Evolutionary conservation across 73 alveolate species (phyloP), one percentile per base, ranked within the genome.

Genomic region (Paraurostyla sp.): DNA sequence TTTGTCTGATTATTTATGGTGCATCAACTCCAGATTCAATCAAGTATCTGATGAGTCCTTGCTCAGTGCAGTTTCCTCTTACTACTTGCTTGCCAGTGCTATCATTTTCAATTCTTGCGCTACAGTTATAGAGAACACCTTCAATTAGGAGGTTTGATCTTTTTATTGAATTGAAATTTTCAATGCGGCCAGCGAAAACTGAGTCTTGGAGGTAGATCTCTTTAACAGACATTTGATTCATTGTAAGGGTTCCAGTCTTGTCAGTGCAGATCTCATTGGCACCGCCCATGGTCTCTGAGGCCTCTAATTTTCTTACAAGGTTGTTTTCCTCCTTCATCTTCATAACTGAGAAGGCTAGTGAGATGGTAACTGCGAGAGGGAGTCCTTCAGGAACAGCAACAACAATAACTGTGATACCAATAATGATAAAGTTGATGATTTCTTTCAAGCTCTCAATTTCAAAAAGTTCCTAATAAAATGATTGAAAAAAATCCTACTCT

Each of bases 361-460:
- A 93, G 59, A 97, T 92, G 23, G 99, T 97, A 25, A 97, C 99
- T 59, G 99, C 99, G 71, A 97, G 85, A 32, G 99, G 99, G 33
- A 97, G 94, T 54, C 99, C 99, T 92, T 97, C 99, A 11, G 99
- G 99, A 71, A 97, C 96, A 38, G 99, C 99, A 30, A 96, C 98
- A 38, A 97, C 99, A 43, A 97, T 91, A 48, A 97, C 95, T 23
- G 99, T 94, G 75, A 97, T 97, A 41, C 97, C 98, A 56, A 97
- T 96, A 81, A 95, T 97, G 71, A 97, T 85, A 75, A 87, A 92
- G 60, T 97, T 91, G 20, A 97, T 90, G 29, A 97, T 45, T 33
- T 91, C 94, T 84, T 91, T 91, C 29, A 97, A 49, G 48, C 83
- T 92, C 52, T 94, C 91, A 0, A 94, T 29, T 9, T 7, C 18